Base-by-base conservation (phyloP, 108 stramenopile species). In the Stephanodiscus minutulus region DNA sequence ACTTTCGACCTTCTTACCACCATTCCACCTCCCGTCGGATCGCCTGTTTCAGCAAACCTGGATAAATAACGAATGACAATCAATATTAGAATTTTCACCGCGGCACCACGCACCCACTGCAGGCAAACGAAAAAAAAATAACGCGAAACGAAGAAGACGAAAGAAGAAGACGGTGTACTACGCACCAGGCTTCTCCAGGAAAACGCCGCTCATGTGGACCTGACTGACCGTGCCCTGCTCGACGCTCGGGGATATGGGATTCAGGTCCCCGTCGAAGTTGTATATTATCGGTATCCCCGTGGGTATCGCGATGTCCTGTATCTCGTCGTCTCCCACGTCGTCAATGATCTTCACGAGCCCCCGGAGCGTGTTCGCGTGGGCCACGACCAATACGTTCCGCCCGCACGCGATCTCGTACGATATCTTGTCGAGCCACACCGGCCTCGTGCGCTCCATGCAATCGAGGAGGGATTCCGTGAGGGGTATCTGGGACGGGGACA, bases 211-310 rank as follows among this genome's bases (percentile, higher is more conserved):
- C 91, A 90, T 92, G 66, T 96, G 88, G 5, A 86, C 66, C 59
- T 91, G 90, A 53, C 75, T 69, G 8, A 82, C 81, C 43, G 79
- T 70, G 35, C 80, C 62, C 43, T 86, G 77, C 17, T 88, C 89
- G n/a, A 43, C 55, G 11, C 35, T 64, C 18, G 88, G 89, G 12
- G 79, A 74, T 66, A 92, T 79, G 3, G 91, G 82, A 44, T 85
- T 75, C 48, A 90, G 36, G 13, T 83, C 55, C 37, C 77, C 80
- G 61, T 95, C 87, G 69, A 95, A 97, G 59, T 91, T 91, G 83
- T 97, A 97, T 15, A 97, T 79, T n/a, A 97, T 89, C 3, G 97
- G 97, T 56, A 97, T 95, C 0, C 95, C 97, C 7, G 94, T 97
- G 0, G 98, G 98, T 31, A 98, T 86, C n/a, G 94, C 91, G 47